These are phyloP conservation scores for Begonia fuchsioides DNA, from an alignment of 306 rosid species.

Conservation along the genomic window DNA sequence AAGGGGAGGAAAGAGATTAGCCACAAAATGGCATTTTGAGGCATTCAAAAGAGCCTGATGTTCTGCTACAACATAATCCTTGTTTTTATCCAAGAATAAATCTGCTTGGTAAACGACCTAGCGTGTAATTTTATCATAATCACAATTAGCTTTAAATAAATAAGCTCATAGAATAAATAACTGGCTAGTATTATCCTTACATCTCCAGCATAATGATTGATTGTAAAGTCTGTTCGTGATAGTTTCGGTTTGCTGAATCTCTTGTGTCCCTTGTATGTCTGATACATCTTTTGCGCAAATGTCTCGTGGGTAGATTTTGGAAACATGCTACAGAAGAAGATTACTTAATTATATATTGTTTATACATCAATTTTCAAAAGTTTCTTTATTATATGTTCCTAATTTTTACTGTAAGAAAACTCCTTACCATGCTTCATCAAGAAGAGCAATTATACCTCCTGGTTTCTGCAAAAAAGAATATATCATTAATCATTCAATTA, in stretches of 20 bases:
- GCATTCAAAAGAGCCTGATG: constrained; percentile 69
- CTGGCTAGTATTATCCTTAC: constrained; percentile 24
- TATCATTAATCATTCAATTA: constrained; percentile 5
- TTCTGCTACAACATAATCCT: constrained; percentile 82
- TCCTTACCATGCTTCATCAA: constrained; percentile 84
- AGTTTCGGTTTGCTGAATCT: constrained; percentile 87
- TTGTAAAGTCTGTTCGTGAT: constrained; percentile 64
- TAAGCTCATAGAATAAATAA: background rate
- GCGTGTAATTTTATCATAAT: constrained; percentile 8
- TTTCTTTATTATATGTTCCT: constrained; percentile 5
- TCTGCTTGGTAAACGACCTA: constrained; percentile 83
- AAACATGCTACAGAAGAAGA: constrained; percentile 55
- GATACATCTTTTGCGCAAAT: constrained; percentile 84
- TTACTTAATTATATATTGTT: background rate
- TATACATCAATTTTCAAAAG: constrained; percentile 1
- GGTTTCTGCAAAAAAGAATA: constrained; percentile 53
- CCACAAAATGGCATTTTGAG: constrained; percentile 56
- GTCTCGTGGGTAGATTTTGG: constrained; percentile 88
- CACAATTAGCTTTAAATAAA: background rate
- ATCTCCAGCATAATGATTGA: constrained; percentile 84
- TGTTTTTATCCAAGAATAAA: constrained; percentile 70
- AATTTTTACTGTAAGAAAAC: constrained; percentile 12
- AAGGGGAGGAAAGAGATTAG: constrained; percentile 65
- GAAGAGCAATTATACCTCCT: constrained; percentile 85
- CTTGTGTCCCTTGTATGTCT: constrained; percentile 69